Conservation (phyloP, 306 rosid genomes). For the Dalbergia cochinchinensis region DNA sequence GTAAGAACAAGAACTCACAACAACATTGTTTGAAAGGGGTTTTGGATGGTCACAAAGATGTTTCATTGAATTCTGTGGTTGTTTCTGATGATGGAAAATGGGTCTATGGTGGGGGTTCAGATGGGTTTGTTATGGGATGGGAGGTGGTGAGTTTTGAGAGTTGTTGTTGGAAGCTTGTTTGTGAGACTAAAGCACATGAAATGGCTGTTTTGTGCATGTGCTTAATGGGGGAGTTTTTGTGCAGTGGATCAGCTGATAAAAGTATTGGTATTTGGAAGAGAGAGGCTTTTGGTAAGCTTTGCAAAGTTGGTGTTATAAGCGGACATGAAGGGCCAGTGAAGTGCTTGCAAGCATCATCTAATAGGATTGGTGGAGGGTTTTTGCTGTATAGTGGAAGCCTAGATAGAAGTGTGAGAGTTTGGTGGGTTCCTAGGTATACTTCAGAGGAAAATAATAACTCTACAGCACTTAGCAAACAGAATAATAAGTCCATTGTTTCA, state of each 20-base stretch:
- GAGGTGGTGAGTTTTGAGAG: constrained; percentile 49
- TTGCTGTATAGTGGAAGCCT: constrained; percentile 92
- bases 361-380: constrained; percentile 76
- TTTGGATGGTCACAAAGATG: constrained; percentile 83
- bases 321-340: constrained; percentile 97
- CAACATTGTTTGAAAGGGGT: constrained; percentile 67
- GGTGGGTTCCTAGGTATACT: constrained; percentile 89
- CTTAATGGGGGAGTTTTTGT: constrained; percentile 69
- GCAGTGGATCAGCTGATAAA: constrained; percentile 92
- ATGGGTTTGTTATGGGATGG: constrained; percentile 83
- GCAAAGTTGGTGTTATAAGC: constrained; percentile 65
- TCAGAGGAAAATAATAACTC: constrained; percentile 24
- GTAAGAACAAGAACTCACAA: background rate
- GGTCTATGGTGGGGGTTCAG: constrained; percentile 82
- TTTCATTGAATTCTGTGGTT: constrained; percentile 69
- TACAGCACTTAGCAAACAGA: constrained; percentile 22
- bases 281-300: constrained; percentile 69
- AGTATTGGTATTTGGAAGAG: constrained; percentile 86
- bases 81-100: constrained; percentile 87
- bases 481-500: constrained; percentile 37
- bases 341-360: constrained; percentile 78
- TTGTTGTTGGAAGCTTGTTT: constrained; percentile 74
- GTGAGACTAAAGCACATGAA: constrained; percentile 71
- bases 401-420: constrained; percentile 87
- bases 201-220: constrained; percentile 88